Evolutionary conservation across 2,329 filamentous ascomycete species (phyloP), one percentile per base, ranked within the genome.

Genomic region (Plectosphaerella cucumerina): DNA sequence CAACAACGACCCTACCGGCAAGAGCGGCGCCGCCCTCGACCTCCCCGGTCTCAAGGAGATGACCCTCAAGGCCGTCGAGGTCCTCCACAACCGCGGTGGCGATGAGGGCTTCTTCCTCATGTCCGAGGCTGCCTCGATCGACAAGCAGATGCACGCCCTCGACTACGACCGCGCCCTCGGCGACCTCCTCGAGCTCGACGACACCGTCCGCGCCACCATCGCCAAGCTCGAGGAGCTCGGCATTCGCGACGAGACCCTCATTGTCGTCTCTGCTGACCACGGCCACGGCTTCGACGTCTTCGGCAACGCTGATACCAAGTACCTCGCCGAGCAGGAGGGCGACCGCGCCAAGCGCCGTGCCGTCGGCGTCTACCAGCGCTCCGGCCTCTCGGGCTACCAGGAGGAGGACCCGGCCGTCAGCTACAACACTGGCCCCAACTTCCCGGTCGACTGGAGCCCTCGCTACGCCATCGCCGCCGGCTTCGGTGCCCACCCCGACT

Each of bases 251-350:
- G 82, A 91, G 54, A 95, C 90, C 1, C 80, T 93, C 4, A 77
- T 95, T 57, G 65, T 95, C 47, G 87, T 94, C 46, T 90, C 89
- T 3, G 87, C 89, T n/a, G 89, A 95, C 63, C 90, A 94, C 74
- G 90, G 90, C 41, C 90, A 95, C 71, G 90, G 90, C 50, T 95
- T 95, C 65, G 90, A 92, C 59, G 90, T 95, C 59, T 92, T 86
- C 65, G 90, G 90, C 56, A 85, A 78, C 56, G 88, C 90, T 45
- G 90, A 95, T 63, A 94, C 89, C 17, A 75, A 87, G 64, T 94
- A 92, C 69, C 76, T 93, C 44, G 73, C 80, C 15, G 78, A 80
- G 4, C 81, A 90, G 60, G 69, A 75, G 6, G 76, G 77, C 17
- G 82, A 88, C 65, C 86, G 90, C 59, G 71, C 80, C 60, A 93